Evolutionary conservation across 805 yeast genomes (phyloP), one percentile per base, ranked within the genome.

Genomic region (Candida awuae): DNA sequence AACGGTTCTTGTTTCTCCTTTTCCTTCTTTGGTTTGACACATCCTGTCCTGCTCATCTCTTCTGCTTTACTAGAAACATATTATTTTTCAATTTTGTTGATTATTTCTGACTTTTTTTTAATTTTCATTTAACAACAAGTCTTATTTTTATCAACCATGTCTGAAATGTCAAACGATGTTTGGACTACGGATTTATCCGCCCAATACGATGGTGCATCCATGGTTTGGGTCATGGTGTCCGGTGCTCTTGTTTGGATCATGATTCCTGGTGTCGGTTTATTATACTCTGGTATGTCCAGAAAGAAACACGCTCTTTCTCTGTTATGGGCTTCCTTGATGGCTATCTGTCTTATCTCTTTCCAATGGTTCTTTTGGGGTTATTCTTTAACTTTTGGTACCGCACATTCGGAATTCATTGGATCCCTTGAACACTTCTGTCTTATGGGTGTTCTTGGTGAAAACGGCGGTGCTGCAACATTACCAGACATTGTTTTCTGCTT

Each of bases 291-390:
- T 49, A 66, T 92, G 46, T 80, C 95, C 13, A 78, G 98, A 62
- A 90, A 90, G 63, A 85, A 88, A 62, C 97, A 92, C 54, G 95
- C 97, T n/a, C 67, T 92, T 39, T 84, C 97, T 7, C 68, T 92
- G 37, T 66, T 92, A 37, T 92, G 97, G 97, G 92, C 95, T 18
- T 80, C 95, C 6, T 66, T 92, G 57, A 87, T 86, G 84, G 86
- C 94, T 16, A 78, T 77, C 16, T 79, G 92, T 50, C 67, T 90
- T 23, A 77, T 87, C 7, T 65, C 83, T 1, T 86, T 92, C 74
- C 96, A 92, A 62, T 90, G 98, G 97, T 92, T 87, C 64, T 88
- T 87, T 68, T 87, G 97, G 96, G 98, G 97, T 46, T 90, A 84
- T 63, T 84, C 97, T 12, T 71, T 92, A 42, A 80, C 86, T 15